Conservation (phyloP, 352 stramenopile genomes). For the Blastocystis sp. region DNA sequence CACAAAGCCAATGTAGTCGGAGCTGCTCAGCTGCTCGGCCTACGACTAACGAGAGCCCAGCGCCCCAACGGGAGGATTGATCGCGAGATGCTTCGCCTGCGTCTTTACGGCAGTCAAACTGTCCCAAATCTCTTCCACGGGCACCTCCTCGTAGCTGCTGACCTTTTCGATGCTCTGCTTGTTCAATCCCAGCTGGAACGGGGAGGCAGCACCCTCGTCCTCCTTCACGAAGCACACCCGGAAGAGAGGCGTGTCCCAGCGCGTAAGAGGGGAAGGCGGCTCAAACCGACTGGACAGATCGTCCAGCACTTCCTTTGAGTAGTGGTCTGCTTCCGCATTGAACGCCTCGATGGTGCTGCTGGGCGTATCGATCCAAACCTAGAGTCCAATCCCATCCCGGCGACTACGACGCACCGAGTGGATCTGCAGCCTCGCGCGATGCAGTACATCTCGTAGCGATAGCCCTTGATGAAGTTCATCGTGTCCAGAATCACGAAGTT, state of each 20-base stretch:
- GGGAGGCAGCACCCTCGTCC: not conserved
- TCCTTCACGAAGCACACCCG: conserved; percentile 28
- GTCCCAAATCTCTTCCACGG: conserved; percentile 39
- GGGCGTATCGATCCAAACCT: conserved; percentile 44
- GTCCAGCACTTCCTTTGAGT: conserved; percentile 40
- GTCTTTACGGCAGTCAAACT: conserved; percentile 42
- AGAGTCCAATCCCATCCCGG: not conserved
- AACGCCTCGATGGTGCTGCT: conserved; percentile 43
- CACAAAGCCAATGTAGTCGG: conserved; percentile 45
- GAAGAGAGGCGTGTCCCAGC: conserved; percentile 65
- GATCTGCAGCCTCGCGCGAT: conserved; percentile 56
- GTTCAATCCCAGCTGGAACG: conserved; percentile 31
- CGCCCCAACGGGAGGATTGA: conserved; percentile 19
- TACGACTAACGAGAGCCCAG: not conserved
- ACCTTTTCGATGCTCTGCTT: conserved; percentile 32
- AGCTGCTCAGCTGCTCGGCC: conserved; percentile 44
- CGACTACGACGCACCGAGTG: conserved; percentile 51
- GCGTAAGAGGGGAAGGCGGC: conserved; percentile 62
- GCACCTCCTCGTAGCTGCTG: not conserved
- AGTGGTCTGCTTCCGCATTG: conserved; percentile 39
- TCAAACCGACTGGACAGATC: conserved; percentile 62
- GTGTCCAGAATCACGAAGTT: conserved; percentile 69
- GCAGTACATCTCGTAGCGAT: conserved; percentile 69
- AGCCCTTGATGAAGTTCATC: conserved; percentile 69
- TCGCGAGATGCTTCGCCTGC: conserved; percentile 38